phyloP scores from a whole-genome alignment of 1,284 basidiomycete genomes.

The Pascua sp. region DNA sequence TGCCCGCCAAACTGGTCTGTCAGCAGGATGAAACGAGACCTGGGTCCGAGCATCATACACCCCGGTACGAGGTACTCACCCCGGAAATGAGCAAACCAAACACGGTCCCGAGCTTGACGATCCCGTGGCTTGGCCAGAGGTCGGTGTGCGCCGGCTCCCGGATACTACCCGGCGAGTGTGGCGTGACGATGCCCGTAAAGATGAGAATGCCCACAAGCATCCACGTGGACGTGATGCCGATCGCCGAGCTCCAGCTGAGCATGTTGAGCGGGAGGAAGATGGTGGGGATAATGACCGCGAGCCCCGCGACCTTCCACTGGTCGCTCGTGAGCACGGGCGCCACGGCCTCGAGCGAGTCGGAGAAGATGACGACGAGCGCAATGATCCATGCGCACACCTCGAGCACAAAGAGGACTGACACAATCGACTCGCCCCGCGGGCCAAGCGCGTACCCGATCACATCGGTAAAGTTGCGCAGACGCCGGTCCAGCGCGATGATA shows the following conservation, averaged over 20 bases:
- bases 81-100: slow-evolving; percentile 92
- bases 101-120: slow-evolving; percentile 65
- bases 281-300: slow-evolving; percentile 70
- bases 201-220: slow-evolving; percentile 74
- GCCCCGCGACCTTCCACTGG: slow-evolving; percentile 71
- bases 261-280: slow-evolving; percentile 79
- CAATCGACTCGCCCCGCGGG: slow-evolving; percentile 61
- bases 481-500: slow-evolving; percentile 42
- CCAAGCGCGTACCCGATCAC: slow-evolving; percentile 53
- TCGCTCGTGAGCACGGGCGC: slow-evolving; percentile 63
- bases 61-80: slow-evolving; percentile 12
- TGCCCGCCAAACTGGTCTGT: slow-evolving; percentile 40
- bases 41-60: neutral
- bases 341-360: slow-evolving; percentile 73
- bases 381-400: slow-evolving; percentile 72
- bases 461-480: slow-evolving; percentile 43
- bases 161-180: slow-evolving; percentile 72
- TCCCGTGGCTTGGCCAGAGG: slow-evolving; percentile 57
- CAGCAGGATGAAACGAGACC: neutral
- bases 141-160: slow-evolving; percentile 71
- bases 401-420: slow-evolving; percentile 72
- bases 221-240: slow-evolving; percentile 75
- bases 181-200: slow-evolving; percentile 62
- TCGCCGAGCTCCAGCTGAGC: slow-evolving; percentile 75
- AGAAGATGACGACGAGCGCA: slow-evolving; percentile 75